These are phyloP conservation scores for Trifolium pratense DNA, from an alignment of 306 rosid genomes.

Conservation along the genomic window DNA sequence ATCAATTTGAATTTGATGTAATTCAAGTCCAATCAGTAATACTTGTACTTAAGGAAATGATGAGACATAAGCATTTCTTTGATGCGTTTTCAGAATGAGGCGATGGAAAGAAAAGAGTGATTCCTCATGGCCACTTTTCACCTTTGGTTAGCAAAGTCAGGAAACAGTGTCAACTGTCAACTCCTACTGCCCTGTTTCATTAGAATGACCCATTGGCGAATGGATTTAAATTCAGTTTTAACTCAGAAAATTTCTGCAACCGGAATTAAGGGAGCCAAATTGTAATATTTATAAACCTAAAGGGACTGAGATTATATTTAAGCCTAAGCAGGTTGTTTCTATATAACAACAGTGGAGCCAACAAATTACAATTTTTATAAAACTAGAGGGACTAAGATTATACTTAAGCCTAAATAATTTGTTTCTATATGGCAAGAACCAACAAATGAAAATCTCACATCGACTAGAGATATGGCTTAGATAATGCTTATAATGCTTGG, in stretches of 20 bases:
- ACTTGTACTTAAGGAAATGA: constrained; percentile 8
- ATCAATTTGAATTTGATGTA: constrained; percentile 27
- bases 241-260: constrained; percentile 27
- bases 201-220: not conserved
- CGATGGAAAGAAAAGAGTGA: constrained; percentile 7
- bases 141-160: constrained; percentile 3
- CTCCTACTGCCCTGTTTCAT: constrained; percentile 25
- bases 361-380: constrained; percentile 4
- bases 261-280: constrained; percentile 19
- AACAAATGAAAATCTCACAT: not conserved
- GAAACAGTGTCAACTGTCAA: constrained; percentile 5
- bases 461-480: not conserved
- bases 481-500: not conserved
- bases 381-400: constrained; percentile 8
- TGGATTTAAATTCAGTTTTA: constrained; percentile 8
- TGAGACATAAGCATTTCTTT: not conserved
- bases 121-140: not conserved
- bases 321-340: too few species aligned
- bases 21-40: constrained; percentile 18
- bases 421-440: constrained; percentile 15
- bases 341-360: constrained; percentile 9
- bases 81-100: constrained; percentile 25
- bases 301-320: constrained; percentile 2
- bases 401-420: constrained; percentile 12
- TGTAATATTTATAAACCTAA: constrained; percentile 16